Base-by-base conservation (phyloP, 345 rosid genomes). In the Heritiera fomes region DNA sequence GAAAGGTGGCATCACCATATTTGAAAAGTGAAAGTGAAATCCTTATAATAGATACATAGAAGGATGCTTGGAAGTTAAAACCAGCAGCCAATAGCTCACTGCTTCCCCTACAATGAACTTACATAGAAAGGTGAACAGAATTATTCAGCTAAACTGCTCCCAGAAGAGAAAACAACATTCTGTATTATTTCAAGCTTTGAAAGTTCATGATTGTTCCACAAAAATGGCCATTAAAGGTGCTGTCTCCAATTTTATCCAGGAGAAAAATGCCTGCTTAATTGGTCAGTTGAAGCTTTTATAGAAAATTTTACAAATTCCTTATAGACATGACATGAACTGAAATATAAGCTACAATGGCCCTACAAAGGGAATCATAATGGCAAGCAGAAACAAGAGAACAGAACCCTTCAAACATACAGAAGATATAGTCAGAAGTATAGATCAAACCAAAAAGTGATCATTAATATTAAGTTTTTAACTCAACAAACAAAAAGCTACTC, bases 161-260 rank as follows among this genome's bases (percentile, higher is more conserved):
- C 13, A 14, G 23, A 7, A 32, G 43, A 49, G 62, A 23, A 55
- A 45, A 73, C 34, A 71, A 52, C 20, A 15, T 4, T 32, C 41
- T 8, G 15, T 46, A 8, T 32, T 71, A 15, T 71, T 52, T 52
- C 61, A 71, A 30, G 61, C 61, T 52, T 34, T 17, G 46, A 32
- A 32, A 6, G 8, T 71, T 71, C 14, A 50, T 50, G 9, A 3
- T 30, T 50, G n/a, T 23, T 67, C 38, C 34, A 45, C 17, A 9
- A 46, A 46, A 69, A 46, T 45, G 55, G n/a, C 15, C 55, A 71
- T 71, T 71, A 43, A 50, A 71, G 46, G 61, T 71, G 61, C 45
- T 17, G 20, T 43, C 46, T 20, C 56, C 43, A 76, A 34, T 18
- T 64, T 52, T n/a, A 64, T 66, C 62, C 50, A 40, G 17, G 12